Evolutionary conservation across 768 basidiomycete genomes (phyloP).

Genomic region (Brasilioporus rufonigricans): DNA sequence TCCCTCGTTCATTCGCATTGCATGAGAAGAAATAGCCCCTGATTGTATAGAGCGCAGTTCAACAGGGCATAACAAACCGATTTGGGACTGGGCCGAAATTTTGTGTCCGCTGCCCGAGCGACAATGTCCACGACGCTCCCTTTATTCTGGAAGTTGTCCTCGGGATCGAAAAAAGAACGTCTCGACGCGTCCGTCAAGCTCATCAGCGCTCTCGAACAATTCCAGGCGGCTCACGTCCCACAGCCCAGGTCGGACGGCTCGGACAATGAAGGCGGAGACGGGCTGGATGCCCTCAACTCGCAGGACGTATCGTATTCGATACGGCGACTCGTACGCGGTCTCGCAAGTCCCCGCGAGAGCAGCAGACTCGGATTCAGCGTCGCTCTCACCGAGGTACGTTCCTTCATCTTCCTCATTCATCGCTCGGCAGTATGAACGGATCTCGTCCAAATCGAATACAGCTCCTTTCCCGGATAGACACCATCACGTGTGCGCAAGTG

Average conservation of each 20-base stretch:
- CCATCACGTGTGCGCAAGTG: slow-evolving; percentile 76
- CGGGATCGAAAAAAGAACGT: slow-evolving; percentile 73
- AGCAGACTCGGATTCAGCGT: slow-evolving; percentile 95
- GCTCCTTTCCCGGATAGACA: slow-evolving; percentile 77
- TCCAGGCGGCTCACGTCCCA: slow-evolving; percentile 66
- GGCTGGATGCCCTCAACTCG: slow-evolving; percentile 68
- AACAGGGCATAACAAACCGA: slow-evolving; percentile 30
- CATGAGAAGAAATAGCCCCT: slow-evolving; percentile 5
- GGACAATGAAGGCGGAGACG: slow-evolving; percentile 48
- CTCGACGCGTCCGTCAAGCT: slow-evolving; percentile 86
- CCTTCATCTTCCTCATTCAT: background rate
- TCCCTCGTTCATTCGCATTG: background rate
- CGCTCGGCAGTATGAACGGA: no score
- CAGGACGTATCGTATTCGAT: slow-evolving; percentile 94
- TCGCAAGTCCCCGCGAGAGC: slow-evolving; percentile 90
- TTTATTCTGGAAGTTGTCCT: slow-evolving; percentile 92
- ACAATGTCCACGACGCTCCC: slow-evolving; percentile 86
- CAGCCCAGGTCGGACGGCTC: slow-evolving; percentile 39
- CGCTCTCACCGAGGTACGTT: slow-evolving; percentile 84
- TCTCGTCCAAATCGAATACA: slow-evolving; percentile 29
- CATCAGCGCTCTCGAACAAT: slow-evolving; percentile 75
- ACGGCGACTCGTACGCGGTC: slow-evolving; percentile 78
- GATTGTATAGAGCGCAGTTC: background rate
- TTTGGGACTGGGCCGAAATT: slow-evolving; percentile 10
- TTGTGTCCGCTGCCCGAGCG: background rate